Percentiles rank a stretch among this genome's conserved stretches.
Conservation (phyloP, 2,329 filamentous ascomycete species). For the Talaromyces funiculosus region DNA sequence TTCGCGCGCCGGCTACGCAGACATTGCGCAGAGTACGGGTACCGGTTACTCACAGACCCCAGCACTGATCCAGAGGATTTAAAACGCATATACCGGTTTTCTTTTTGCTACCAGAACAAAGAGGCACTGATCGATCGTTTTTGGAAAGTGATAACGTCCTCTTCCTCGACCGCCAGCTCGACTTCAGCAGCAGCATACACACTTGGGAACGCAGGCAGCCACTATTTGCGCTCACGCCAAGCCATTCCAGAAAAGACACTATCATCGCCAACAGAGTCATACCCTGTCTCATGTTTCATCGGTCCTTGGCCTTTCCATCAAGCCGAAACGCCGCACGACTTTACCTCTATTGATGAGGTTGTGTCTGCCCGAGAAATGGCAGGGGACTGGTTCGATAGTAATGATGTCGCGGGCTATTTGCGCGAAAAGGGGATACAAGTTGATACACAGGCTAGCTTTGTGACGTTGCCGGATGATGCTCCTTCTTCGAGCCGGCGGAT, state of each 20-base stretch:
- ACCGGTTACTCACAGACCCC: constrained; percentile 48
- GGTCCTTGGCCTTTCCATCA: constrained; percentile 11
- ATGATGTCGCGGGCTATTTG: constrained; percentile 69
- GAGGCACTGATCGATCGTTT: constrained; percentile 38
- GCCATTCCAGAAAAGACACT: constrained; percentile 16
- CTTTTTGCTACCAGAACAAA: constrained; percentile 52
- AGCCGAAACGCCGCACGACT: constrained; percentile 21
- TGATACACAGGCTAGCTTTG: constrained; percentile 21
- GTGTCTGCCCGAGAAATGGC: constrained; percentile 53
- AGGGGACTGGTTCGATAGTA: constrained; percentile 67
- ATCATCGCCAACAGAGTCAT: constrained; percentile 15
- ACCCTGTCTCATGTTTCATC: constrained; percentile 12
- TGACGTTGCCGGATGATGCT: constrained; percentile 14
- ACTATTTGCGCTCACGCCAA: constrained; percentile 45
- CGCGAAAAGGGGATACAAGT: constrained; percentile 34
- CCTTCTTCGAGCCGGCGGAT: not conserved
- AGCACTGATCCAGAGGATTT: constrained; percentile 46
- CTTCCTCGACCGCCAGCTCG: not conserved
- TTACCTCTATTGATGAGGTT: constrained; percentile 16
- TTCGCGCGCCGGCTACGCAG: constrained; percentile 69
- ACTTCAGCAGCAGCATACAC: constrained; percentile 47
- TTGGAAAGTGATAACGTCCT: not conserved
- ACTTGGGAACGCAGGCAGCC: constrained; percentile 63
- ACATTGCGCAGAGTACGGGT: constrained; percentile 57
- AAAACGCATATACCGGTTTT: constrained; percentile 62